A percentile compares a stretch with the other conserved stretches of the same genome.
phyloP scores from a whole-genome alignment of 148 eudicot genomes.

The Drosera capensis region DNA sequence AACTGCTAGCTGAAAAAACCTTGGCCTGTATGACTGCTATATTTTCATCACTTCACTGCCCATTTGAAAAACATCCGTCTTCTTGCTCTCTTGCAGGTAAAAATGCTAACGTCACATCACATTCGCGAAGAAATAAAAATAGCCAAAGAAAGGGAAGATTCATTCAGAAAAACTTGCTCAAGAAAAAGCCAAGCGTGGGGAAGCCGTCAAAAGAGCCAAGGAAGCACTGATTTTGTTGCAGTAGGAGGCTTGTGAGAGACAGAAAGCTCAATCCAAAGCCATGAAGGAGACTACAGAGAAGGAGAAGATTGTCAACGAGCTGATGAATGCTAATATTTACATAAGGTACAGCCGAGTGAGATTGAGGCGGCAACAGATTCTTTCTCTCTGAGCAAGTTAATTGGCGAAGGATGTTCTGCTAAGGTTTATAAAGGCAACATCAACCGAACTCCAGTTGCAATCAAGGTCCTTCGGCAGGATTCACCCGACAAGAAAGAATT shows the following conservation, averaged over 20 bases:
- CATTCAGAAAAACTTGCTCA: slow-evolving; percentile 30
- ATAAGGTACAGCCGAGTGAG: slow-evolving; percentile 43
- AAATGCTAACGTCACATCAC: slow-evolving; percentile 40
- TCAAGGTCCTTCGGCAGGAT: slow-evolving; percentile 57
- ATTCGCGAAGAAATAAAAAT: slow-evolving; percentile 41
- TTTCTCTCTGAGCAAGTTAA: slow-evolving; percentile 36
- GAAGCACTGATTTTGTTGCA: slow-evolving; percentile 36
- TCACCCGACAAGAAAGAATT: slow-evolving; percentile 56
- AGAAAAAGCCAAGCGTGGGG: slow-evolving; percentile 47
- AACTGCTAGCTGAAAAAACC: too few relatives aligned
- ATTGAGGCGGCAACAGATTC: slow-evolving; percentile 45
- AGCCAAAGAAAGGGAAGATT: slow-evolving; percentile 51
- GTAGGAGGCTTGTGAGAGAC: slow-evolving; percentile 45
- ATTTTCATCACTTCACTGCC: too few relatives aligned
- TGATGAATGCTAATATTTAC: slow-evolving; percentile 43
- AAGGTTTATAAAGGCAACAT: slow-evolving; percentile 64
- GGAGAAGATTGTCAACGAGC: slow-evolving; percentile 34
- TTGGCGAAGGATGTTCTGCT: slow-evolving; percentile 77
- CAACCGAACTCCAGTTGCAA: slow-evolving; percentile 65
- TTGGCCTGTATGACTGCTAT: too few relatives aligned
- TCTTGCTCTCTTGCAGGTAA: slow-evolving; percentile 48
- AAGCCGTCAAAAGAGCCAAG: slow-evolving; percentile 43
- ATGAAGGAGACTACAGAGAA: slow-evolving; percentile 41
- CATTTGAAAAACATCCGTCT: too few relatives aligned
- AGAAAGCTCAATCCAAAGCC: slow-evolving; percentile 47